Conservation (phyloP, 1,139 yeast species). For the Geotrichum reessii region DNA sequence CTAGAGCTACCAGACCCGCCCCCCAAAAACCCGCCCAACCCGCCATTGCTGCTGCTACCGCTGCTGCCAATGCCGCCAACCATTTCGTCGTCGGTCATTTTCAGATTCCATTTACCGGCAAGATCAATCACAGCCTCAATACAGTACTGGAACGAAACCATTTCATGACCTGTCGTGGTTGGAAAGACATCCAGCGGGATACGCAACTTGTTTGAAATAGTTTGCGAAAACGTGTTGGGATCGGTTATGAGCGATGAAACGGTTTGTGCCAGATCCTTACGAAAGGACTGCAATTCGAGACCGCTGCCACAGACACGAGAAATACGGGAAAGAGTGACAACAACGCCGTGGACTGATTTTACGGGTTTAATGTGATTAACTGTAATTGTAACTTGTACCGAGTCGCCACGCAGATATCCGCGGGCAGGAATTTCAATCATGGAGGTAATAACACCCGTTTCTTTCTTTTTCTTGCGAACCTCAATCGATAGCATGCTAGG, state of each 20-base stretch:
- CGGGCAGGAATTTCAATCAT: constrained; percentile 56
- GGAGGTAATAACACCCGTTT: constrained; percentile 35
- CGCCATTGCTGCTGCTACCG: constrained; percentile 13
- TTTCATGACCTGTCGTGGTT: constrained; percentile 65
- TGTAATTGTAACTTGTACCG: constrained; percentile 61
- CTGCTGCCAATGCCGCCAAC: constrained; percentile 25
- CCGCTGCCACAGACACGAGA: constrained; percentile 65
- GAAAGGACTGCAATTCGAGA: constrained; percentile 56
- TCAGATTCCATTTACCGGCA: constrained; percentile 44
- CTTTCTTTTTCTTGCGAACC: constrained; percentile 35
- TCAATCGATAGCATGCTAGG: constrained; percentile 61
- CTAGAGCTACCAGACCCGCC: constrained; percentile 25
- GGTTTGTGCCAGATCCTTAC: constrained; percentile 78
- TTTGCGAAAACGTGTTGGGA: constrained; percentile 54
- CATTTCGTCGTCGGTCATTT: constrained; percentile 34
- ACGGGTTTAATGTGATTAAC: constrained; percentile 66
- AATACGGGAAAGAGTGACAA: constrained; percentile 72
- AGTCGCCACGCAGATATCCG: constrained; percentile 76
- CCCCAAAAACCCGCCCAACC: constrained; percentile 43
- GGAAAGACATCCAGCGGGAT: constrained; percentile 87
- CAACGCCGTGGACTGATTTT: constrained; percentile 69
- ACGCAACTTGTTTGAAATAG: constrained; percentile 56
- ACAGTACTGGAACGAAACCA: constrained; percentile 78
- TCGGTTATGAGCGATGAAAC: constrained; percentile 76
- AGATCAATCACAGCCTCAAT: constrained; percentile 75